A percentile compares a stretch with the other conserved stretches of the same genome.
phyloP scores from a whole-genome alignment of 2,329 filamentous ascomycete genomes.

The Penicillium sp. region DNA sequence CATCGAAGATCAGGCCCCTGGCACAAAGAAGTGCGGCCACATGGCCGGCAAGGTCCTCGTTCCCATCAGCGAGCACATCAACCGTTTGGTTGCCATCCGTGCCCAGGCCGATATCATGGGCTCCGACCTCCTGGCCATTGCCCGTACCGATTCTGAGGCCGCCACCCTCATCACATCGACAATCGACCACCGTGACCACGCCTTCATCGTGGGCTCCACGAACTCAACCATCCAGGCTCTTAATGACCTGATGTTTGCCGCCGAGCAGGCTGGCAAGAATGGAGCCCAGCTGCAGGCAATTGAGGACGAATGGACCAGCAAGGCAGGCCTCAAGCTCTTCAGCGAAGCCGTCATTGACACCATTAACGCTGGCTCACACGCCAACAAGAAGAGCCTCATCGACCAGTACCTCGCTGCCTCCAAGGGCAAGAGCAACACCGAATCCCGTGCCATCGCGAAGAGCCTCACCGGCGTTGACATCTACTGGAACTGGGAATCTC shows the following conservation, averaged over 20 bases:
- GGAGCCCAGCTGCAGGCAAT: constrained; percentile 82
- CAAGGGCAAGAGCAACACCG: constrained; percentile 81
- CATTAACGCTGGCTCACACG: constrained; percentile 65
- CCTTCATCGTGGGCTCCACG: constrained; percentile 86
- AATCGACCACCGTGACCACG: constrained; percentile 92
- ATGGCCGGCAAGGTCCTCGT: constrained; percentile 99
- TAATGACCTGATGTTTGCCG: constrained; percentile 84
- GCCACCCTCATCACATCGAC: constrained; percentile 95
- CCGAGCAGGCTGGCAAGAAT: constrained; percentile 75
- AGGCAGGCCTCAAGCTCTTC: constrained; percentile 83
- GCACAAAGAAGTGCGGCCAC: constrained; percentile 99
- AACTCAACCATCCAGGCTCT: constrained; percentile 82
- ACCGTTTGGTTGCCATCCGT: constrained; percentile 91
- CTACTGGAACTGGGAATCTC: constrained; percentile 93
- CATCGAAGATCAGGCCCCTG: constrained; percentile 96
- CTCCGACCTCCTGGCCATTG: constrained; percentile 82
- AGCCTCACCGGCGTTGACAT: constrained; percentile 74
- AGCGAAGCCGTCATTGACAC: constrained; percentile 82
- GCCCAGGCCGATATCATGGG: constrained; percentile 99
- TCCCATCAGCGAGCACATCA: constrained; percentile 96
- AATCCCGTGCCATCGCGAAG: constrained; percentile 77
- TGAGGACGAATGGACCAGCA: constrained; percentile 80
- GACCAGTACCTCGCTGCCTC: constrained; percentile 63
- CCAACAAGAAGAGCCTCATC: constrained; percentile 66
- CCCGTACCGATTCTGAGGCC: constrained; percentile 94